Evolutionary conservation across 352 stramenopile genomes (phyloP).

Genomic region (Phytopythium delawarense): DNA sequence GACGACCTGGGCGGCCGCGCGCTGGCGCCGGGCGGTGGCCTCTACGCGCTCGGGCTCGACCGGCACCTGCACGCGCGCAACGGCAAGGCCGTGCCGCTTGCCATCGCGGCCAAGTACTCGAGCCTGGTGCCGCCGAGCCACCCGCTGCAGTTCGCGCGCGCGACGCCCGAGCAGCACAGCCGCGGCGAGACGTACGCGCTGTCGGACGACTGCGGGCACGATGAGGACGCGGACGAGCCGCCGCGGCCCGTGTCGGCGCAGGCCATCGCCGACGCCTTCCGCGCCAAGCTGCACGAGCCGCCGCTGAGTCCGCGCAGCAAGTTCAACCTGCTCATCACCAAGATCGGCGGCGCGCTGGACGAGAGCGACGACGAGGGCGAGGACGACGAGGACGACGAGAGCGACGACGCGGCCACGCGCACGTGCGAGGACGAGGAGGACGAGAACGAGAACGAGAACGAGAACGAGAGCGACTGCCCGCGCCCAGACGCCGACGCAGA

Average conservation of each 20-base stretch:
- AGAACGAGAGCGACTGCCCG: too few relatives aligned
- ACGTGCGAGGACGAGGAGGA: slow-evolving; percentile 8
- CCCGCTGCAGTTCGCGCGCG: slow-evolving; percentile 5
- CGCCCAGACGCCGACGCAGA: slow-evolving; percentile 8
- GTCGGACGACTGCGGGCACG: slow-evolving; percentile 34
- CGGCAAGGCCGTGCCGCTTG: slow-evolving; percentile 15
- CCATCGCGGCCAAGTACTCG: slow-evolving; percentile 26
- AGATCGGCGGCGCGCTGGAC: slow-evolving; percentile 3
- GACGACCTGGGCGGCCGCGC: slow-evolving; percentile 22
- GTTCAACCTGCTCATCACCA: slow-evolving; percentile 42
- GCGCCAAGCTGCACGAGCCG: slow-evolving; percentile 61
- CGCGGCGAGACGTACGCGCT: slow-evolving; percentile 54
- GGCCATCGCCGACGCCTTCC: slow-evolving; percentile 62
- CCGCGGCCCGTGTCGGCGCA: slow-evolving; percentile 32
- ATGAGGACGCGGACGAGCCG: slow-evolving; percentile 17
- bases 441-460: slow-evolving; percentile 15
- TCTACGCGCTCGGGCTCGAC: slow-evolving; percentile 35
- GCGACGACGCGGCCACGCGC: not conserved
- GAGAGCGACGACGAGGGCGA: slow-evolving; percentile 2
- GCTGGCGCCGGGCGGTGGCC: slow-evolving; percentile 2
- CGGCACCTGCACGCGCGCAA: slow-evolving; percentile 28
- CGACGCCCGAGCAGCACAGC: slow-evolving; percentile 15
- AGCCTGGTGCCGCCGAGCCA: slow-evolving; percentile 11
- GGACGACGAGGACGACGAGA: not conserved
- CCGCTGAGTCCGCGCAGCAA: slow-evolving; percentile 69